Evolutionary conservation across 2,329 filamentous ascomycete genomes (phyloP).

Genomic region (Alternaria sp.): DNA sequence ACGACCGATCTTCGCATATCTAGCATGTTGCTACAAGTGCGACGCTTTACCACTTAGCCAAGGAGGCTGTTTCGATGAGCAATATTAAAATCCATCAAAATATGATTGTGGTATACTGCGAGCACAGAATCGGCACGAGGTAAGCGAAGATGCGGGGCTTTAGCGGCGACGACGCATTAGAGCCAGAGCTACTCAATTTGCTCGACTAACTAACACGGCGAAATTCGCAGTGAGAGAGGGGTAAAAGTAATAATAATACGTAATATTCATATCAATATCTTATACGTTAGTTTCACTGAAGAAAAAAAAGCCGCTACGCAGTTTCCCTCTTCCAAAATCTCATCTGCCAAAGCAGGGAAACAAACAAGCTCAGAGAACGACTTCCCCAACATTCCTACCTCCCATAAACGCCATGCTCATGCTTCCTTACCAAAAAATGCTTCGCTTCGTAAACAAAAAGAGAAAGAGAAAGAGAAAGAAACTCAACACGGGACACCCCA

Average conservation of each 20-base stretch:
- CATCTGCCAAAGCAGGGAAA: neutral
- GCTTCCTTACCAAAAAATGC: constrained; percentile 5
- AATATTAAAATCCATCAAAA: neutral
- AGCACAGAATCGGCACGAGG: neutral
- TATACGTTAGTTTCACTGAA: neutral
- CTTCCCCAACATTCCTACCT: neutral
- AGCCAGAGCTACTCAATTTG: neutral
- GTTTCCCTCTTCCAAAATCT: neutral
- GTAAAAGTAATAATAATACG: neutral
- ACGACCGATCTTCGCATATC: constrained; percentile 20
- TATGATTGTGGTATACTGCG: neutral
- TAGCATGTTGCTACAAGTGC: constrained; percentile 10
- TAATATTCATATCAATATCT: neutral
- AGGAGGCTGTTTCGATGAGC: constrained; percentile 3
- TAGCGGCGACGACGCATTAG: neutral
- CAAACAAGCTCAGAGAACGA: neutral
- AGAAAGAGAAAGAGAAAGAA: neutral
- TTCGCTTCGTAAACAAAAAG: constrained; percentile 1
- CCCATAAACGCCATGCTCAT: constrained; percentile 9
- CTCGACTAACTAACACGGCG: neutral
- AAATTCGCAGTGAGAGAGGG: neutral
- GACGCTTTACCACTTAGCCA: constrained; percentile 21
- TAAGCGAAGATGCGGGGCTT: neutral
- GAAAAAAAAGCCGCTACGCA: neutral
- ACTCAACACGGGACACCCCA: too few species aligned